phyloP scores from a whole-genome alignment of 257 asterid species.

The Ilex asprella region DNA sequence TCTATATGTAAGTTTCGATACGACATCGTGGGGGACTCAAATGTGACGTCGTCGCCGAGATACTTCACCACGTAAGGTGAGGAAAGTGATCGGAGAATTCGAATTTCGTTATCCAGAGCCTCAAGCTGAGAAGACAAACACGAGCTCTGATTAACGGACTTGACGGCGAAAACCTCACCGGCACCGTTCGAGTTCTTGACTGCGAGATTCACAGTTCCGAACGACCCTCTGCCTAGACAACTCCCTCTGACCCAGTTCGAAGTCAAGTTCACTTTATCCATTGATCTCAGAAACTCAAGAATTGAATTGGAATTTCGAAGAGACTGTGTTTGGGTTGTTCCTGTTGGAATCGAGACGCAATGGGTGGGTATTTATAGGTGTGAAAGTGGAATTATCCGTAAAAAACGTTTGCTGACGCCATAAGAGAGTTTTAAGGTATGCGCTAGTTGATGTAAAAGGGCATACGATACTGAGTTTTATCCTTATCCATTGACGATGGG shows the following conservation, averaged over 20 bases:
- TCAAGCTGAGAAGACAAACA: conserved; percentile 27
- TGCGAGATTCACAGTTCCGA: conserved; percentile 41
- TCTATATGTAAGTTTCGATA: conserved; percentile 47
- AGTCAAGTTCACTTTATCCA: conserved; percentile 12
- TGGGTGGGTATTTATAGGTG: not conserved
- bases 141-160: conserved; percentile 30
- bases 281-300: not conserved
- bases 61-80: conserved; percentile 49
- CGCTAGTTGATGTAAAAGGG: too few relatives aligned
- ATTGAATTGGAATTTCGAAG: not conserved
- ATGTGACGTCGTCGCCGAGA: conserved; percentile 42
- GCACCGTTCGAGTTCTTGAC: conserved; percentile 17
- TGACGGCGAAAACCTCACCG: conserved; percentile 45
- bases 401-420: not conserved
- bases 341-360: not conserved
- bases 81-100: conserved; percentile 31
- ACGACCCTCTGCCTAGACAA: conserved; percentile 49
- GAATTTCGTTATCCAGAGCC: conserved; percentile 49
- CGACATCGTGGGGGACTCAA: conserved; percentile 5
- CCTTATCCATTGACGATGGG: too few relatives aligned
- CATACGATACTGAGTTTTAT: too few relatives aligned
- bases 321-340: not conserved
- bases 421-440: too few relatives aligned
- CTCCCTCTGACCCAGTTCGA: conserved; percentile 34
- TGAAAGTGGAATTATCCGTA: not conserved